phyloP scores from a whole-genome alignment of 345 rosid genomes.

The Moringa oleifera region DNA sequence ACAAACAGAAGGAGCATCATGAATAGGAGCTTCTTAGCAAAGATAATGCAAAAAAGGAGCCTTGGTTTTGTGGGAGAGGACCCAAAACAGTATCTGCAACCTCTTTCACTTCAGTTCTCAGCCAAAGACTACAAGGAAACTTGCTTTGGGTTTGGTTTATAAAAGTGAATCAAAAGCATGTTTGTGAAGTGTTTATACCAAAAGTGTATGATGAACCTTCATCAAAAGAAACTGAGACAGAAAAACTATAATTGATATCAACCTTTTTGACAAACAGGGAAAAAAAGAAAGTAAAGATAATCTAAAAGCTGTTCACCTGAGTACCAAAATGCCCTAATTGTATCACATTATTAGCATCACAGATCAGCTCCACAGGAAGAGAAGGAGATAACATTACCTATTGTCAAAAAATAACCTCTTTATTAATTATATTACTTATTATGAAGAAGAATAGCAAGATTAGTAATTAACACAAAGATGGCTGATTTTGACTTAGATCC shows the following conservation, averaged over 20 bases:
- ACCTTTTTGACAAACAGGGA: conserved; percentile 23
- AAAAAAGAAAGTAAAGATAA: conserved; percentile 17
- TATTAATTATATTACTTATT: not conserved
- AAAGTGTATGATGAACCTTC: conserved; percentile 16
- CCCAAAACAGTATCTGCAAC: conserved; percentile 24
- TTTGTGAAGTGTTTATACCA: conserved; percentile 10
- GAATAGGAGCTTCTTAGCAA: conserved; percentile 7
- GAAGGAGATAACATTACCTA: not conserved
- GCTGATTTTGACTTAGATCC: conserved; percentile 30
- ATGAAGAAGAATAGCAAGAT: not conserved
- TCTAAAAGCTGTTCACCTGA: conserved; percentile 19
- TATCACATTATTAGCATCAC: not conserved
- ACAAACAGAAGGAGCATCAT: conserved; percentile 14
- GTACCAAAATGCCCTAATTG: conserved; percentile 13
- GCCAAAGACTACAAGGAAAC: not conserved
- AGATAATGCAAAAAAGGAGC: not conserved
- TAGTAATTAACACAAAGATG: conserved; percentile 21
- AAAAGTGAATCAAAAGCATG: conserved; percentile 9
- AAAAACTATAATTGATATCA: conserved; percentile 15
- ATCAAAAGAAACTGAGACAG: conserved; percentile 15
- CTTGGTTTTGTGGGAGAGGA: conserved; percentile 13
- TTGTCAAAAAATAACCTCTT: not conserved
- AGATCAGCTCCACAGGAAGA: not conserved
- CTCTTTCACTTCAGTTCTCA: conserved; percentile 13
- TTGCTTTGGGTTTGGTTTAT: conserved; percentile 13